Conservation (phyloP, 768 basidiomycete genomes). For the Suillus bovinus region DNA sequence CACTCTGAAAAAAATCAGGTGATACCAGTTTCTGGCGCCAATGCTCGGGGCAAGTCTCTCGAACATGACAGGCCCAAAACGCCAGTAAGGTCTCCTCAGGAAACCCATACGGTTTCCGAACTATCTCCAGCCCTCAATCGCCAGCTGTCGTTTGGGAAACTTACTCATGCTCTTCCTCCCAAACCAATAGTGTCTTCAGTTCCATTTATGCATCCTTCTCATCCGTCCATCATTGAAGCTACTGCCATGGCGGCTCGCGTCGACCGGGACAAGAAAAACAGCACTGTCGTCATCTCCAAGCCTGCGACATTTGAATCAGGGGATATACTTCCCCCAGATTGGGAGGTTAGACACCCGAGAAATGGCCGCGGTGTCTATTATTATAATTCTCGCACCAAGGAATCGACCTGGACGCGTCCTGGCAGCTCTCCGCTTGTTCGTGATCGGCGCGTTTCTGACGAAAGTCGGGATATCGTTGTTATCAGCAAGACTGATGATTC, state of each 20-base stretch:
- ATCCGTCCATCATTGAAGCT: slow-evolving; percentile 59
- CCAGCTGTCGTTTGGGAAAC: slow-evolving; percentile 34
- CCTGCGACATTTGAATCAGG: slow-evolving; percentile 27
- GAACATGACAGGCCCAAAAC: slow-evolving; percentile 15
- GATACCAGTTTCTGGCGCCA: background rate
- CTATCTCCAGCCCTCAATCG: slow-evolving; percentile 28
- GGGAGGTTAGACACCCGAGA: slow-evolving; percentile 59
- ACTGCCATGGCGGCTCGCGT: slow-evolving; percentile 56
- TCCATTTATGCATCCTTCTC: slow-evolving; percentile 54
- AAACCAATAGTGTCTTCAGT: slow-evolving; percentile 58
- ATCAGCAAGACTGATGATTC: slow-evolving; percentile 24
- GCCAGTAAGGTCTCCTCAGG: slow-evolving; percentile 13
- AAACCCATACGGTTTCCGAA: slow-evolving; percentile 15
- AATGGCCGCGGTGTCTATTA: slow-evolving; percentile 52
- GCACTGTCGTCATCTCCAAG: slow-evolving; percentile 23
- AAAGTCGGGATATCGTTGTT: slow-evolving; percentile 26
- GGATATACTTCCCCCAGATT: slow-evolving; percentile 51
- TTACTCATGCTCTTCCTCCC: slow-evolving; percentile 69
- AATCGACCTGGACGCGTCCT: slow-evolving; percentile 61
- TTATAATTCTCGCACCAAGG: slow-evolving; percentile 55
- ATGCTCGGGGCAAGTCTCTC: slow-evolving; percentile 7
- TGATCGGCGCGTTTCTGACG: slow-evolving; percentile 25
- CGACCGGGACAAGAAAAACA: slow-evolving; percentile 46
- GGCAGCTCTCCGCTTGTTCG: slow-evolving; percentile 31
- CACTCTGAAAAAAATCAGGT: slow-evolving; percentile 20